These are phyloP conservation scores for Urostyla sp. DNA, from an alignment of 73 alveolate species.

Conservation along the genomic window DNA sequence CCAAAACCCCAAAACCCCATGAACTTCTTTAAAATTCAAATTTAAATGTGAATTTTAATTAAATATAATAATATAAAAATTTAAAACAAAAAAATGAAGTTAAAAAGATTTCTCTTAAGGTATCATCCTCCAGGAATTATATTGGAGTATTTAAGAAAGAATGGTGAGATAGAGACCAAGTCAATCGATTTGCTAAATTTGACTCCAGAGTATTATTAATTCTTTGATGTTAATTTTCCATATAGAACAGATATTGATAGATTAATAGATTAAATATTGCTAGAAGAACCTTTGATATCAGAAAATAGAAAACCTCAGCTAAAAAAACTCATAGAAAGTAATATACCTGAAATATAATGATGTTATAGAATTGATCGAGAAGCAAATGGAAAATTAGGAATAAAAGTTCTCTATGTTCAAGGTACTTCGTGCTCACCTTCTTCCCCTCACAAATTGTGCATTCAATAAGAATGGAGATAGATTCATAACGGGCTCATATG, in stretches of 20 bases:
- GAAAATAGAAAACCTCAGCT: slow-evolving; percentile 87
- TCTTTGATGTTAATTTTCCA: neutral
- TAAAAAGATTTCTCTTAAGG: slow-evolving; percentile 95
- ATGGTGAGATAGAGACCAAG: slow-evolving; percentile 93
- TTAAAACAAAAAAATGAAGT: slow-evolving; percentile 82
- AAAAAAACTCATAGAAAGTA: slow-evolving; percentile 80
- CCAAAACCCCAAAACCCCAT: too few species aligned
- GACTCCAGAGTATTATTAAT: slow-evolving; percentile 72
- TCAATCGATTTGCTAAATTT: slow-evolving; percentile 94
- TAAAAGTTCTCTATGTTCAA: slow-evolving; percentile 92
- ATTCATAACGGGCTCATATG: slow-evolving; percentile 99
- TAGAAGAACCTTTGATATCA: slow-evolving; percentile 96
- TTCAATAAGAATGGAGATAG: slow-evolving; percentile 97
- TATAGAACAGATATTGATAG: slow-evolving; percentile 91
- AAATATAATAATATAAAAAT: slow-evolving; percentile 42
- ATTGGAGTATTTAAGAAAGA: slow-evolving; percentile 89
- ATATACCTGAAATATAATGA: slow-evolving; percentile 3
- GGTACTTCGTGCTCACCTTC: slow-evolving; percentile 97
- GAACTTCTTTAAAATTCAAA: too few species aligned
- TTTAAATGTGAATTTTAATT: neutral
- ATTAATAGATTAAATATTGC: slow-evolving; percentile 89
- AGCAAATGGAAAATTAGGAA: slow-evolving; percentile 82
- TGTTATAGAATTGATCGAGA: slow-evolving; percentile 84
- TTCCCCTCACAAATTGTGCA: slow-evolving; percentile 99
- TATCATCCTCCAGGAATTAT: slow-evolving; percentile 98